A percentile compares a stretch with the other conserved stretches of the same genome.
Evolutionary conservation across 257 asterid genomes (phyloP).

Genomic region (Nicotiana benthamiana): DNA sequence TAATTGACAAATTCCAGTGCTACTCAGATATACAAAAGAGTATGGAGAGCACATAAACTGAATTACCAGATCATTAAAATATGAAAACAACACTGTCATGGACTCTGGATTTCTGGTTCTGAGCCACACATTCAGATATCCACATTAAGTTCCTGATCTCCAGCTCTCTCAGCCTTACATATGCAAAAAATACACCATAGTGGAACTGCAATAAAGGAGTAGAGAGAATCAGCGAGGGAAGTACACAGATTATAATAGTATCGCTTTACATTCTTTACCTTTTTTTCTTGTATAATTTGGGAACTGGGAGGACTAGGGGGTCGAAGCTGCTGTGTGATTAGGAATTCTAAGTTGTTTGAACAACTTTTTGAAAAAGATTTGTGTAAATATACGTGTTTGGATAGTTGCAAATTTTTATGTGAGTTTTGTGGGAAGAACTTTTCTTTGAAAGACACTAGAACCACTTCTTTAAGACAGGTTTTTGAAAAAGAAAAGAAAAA

Average conservation of each 20-base stretch:
- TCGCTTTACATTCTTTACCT: background rate
- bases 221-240: background rate
- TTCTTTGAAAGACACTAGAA: too few relatives aligned
- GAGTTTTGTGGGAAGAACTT: too few relatives aligned
- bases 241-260: too few relatives aligned
- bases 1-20: background rate
- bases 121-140: slow-evolving; percentile 94
- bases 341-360: background rate
- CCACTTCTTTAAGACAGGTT: too few relatives aligned
- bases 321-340: background rate
- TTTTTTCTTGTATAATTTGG: background rate
- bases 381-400: too few relatives aligned
- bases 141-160: slow-evolving; percentile 94
- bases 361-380: background rate
- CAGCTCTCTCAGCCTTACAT: slow-evolving; percentile 85
- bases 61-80: slow-evolving; percentile 29
- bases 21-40: background rate
- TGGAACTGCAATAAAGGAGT: slow-evolving; percentile 57
- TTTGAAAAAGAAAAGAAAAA: background rate
- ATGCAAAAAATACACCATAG: slow-evolving; percentile 77
- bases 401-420: too few relatives aligned
- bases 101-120: slow-evolving; percentile 85
- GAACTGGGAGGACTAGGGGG: background rate
- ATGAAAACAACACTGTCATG: slow-evolving; percentile 86
- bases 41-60: background rate